Conservation (phyloP, 208 protist species). For the Leptomonas pyrrhocoris region DNA sequence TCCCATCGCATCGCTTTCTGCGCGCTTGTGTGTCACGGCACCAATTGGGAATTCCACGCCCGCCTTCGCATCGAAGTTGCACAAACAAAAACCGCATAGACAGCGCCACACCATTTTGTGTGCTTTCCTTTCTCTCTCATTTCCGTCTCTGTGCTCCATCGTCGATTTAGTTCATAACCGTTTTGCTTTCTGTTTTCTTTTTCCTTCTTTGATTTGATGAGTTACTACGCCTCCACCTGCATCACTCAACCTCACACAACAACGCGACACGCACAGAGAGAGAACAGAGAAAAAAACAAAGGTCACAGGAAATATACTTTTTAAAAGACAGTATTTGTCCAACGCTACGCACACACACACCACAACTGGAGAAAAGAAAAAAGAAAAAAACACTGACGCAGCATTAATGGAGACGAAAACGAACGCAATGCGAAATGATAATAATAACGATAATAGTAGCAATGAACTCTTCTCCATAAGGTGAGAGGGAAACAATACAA, state of each 20-base stretch:
- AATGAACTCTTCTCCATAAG: not conserved
- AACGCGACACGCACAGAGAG: too few species aligned
- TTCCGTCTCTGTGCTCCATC: not conserved
- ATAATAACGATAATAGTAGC: not conserved
- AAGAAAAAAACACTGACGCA: slow-evolving; percentile 12
- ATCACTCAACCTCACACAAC: not conserved
- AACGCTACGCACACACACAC: not conserved
- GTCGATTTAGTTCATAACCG: not conserved
- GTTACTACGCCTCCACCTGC: not conserved
- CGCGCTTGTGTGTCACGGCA: too few species aligned
- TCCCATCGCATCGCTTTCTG: too few species aligned
- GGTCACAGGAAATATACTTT: too few species aligned
- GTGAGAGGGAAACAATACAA: too few species aligned
- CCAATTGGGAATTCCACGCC: too few species aligned
- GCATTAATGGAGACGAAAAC: not conserved
- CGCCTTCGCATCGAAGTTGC: too few species aligned
- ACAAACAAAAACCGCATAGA: too few species aligned
- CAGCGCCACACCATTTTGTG: too few species aligned
- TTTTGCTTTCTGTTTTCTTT: not conserved
- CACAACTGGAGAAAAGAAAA: not conserved
- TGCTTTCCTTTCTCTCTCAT: not conserved
- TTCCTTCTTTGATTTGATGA: not conserved
- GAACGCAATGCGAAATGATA: not conserved
- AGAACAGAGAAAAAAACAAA: slow-evolving; percentile 8
- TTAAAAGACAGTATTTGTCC: too few species aligned